phyloP scores from a whole-genome alignment of 176 grass and related monocot genomes.

The Cocos nucifera region DNA sequence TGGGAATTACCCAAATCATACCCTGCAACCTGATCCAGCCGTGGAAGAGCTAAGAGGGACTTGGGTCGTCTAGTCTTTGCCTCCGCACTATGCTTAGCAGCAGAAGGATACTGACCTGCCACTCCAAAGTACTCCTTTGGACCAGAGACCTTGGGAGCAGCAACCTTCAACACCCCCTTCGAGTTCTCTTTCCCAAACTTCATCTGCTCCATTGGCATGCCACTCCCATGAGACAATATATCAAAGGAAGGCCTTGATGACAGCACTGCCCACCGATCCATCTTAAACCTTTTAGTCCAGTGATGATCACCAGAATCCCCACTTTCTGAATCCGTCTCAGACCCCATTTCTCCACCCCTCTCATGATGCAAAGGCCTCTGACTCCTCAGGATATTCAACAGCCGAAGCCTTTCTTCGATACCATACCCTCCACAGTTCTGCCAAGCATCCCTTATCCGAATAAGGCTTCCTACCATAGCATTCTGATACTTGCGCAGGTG shows the following conservation, averaged over 20 bases:
- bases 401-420: conserved; percentile 49
- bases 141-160: conserved; percentile 14
- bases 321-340: conserved; percentile 48
- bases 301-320: conserved; percentile 32
- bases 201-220: conserved; percentile 14
- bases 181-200: conserved; percentile 38
- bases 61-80: neutral
- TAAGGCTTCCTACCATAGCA: conserved; percentile 45
- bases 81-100: neutral
- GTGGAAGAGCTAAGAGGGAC: conserved; percentile 13
- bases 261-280: neutral
- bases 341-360: conserved; percentile 10
- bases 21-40: conserved; percentile 12
- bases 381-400: conserved; percentile 39
- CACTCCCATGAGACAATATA: neutral
- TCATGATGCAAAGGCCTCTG: conserved; percentile 20
- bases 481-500: conserved; percentile 67
- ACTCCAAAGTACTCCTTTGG: conserved; percentile 19
- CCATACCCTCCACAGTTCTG: conserved; percentile 40
- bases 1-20: conserved; percentile 24
- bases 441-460: conserved; percentile 71
- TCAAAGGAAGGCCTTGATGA: neutral
- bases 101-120: conserved; percentile 3
- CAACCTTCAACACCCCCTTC: conserved; percentile 40
- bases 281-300: conserved; percentile 28